A percentile compares a stretch with the other conserved stretches of the same genome.
phyloP scores from a whole-genome alignment of 1,284 basidiomycete species.

The Rhodotorula sp. region DNA sequence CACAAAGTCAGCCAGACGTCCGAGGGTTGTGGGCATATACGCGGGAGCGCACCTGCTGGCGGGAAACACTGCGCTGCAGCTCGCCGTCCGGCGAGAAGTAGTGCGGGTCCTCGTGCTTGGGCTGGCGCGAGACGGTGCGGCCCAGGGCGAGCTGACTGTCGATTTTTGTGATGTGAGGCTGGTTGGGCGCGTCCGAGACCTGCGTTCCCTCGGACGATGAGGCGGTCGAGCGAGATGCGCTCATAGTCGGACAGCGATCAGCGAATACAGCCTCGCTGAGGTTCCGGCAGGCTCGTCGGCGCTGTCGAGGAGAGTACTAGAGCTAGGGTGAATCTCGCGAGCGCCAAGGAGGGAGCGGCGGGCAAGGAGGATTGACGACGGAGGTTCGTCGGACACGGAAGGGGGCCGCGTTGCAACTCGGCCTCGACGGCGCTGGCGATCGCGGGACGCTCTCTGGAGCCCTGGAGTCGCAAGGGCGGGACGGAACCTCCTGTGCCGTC shows the following conservation, averaged over 20 bases:
- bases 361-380: no score
- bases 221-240: background rate
- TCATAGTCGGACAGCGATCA: background rate
- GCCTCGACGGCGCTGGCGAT: no score
- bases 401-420: no score
- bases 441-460: no score
- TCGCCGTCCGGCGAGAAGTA: constrained; percentile 22
- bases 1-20: background rate
- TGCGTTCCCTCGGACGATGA: background rate
- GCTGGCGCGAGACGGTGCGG: background rate
- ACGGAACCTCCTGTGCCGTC: no score
- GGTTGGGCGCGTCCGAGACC: background rate
- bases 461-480: no score
- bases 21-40: background rate
- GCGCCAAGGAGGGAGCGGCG: no score
- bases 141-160: background rate
- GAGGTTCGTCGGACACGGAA: no score
- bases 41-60: constrained; percentile 9
- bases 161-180: no score
- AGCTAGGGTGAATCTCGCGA: no score
- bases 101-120: background rate
- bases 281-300: no score
- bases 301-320: no score
- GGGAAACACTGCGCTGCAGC: constrained; percentile 27
- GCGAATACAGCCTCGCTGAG: background rate